Conservation (phyloP, 805 yeast species). For the Sugiyamaella chiloensis region DNA sequence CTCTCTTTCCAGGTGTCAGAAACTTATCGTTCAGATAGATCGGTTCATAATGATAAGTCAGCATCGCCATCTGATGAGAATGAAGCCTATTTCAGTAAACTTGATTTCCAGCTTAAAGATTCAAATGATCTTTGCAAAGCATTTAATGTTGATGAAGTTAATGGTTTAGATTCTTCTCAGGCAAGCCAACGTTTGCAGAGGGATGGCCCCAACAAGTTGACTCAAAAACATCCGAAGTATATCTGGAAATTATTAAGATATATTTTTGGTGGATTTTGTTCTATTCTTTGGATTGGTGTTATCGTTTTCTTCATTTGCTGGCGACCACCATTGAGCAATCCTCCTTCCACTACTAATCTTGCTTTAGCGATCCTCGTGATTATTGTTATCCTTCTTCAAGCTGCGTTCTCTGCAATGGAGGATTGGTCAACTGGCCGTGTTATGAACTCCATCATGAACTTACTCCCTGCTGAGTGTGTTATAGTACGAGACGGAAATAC, state of each 20-base stretch:
- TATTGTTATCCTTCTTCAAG: slow-evolving; percentile 42
- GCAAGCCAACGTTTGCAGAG: slow-evolving; percentile 8
- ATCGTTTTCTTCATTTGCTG: slow-evolving; percentile 43
- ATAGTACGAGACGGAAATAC: slow-evolving; percentile 38
- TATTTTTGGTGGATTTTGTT: slow-evolving; percentile 50
- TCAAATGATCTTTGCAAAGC: slow-evolving; percentile 10
- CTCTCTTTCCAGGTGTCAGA: slow-evolving; percentile 17
- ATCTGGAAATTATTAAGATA: slow-evolving; percentile 37
- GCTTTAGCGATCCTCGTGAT: slow-evolving; percentile 43
- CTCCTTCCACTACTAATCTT: slow-evolving; percentile 41
- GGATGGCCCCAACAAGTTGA: slow-evolving; percentile 16
- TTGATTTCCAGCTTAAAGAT: slow-evolving; percentile 14
- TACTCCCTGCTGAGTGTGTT: slow-evolving; percentile 38
- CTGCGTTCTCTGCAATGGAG: slow-evolving; percentile 44
- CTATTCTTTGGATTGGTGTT: slow-evolving; percentile 41
- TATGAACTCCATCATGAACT: slow-evolving; percentile 45
- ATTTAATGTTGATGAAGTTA: slow-evolving; percentile 9
- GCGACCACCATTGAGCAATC: slow-evolving; percentile 46
- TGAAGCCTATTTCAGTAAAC: slow-evolving; percentile 14
- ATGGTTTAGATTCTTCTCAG: slow-evolving; percentile 8
- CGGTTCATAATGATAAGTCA: not conserved
- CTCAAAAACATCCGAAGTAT: slow-evolving; percentile 14
- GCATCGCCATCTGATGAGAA: slow-evolving; percentile 1
- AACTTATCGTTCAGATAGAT: slow-evolving; percentile 7
- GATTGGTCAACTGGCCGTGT: slow-evolving; percentile 47